These are phyloP conservation scores for Stachybotrys chartarum DNA, from an alignment of 2,329 filamentous ascomycete species.

Conservation along the genomic window DNA sequence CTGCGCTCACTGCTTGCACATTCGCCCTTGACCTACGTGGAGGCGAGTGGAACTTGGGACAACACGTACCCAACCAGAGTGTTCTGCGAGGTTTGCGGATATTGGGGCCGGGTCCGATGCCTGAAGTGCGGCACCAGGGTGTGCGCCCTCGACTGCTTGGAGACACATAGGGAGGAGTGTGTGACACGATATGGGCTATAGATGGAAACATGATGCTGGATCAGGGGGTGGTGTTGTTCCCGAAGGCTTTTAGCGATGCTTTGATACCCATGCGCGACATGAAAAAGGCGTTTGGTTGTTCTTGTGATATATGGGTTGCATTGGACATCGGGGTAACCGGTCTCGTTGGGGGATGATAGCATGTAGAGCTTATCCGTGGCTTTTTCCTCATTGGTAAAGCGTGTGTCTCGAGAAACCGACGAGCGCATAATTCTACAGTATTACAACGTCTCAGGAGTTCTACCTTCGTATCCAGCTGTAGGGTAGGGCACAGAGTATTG, in stretches of 20 bases:
- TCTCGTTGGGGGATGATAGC: neutral
- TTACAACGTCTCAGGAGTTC: no score
- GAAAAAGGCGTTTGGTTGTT: neutral
- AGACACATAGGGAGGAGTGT: slow-evolving; percentile 64
- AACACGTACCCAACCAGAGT: slow-evolving; percentile 48
- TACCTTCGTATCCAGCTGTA: neutral
- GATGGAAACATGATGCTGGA: no score
- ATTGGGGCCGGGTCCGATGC: slow-evolving; percentile 72
- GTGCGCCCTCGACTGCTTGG: slow-evolving; percentile 71
- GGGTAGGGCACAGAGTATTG: neutral
- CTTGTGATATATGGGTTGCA: neutral
- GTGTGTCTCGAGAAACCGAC: no score
- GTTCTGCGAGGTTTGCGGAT: slow-evolving; percentile 77
- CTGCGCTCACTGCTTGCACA: slow-evolving; percentile 56
- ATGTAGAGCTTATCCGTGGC: neutral
- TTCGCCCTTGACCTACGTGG: slow-evolving; percentile 61
- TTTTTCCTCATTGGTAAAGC: neutral
- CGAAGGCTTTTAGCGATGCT: no score
- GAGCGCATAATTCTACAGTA: no score
- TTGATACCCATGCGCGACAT: no score
- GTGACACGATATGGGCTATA: slow-evolving; percentile 54
- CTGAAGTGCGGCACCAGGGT: slow-evolving; percentile 71
- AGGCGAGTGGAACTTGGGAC: slow-evolving; percentile 46
- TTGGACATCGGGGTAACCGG: no score
- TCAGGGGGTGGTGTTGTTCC: no score